Percentiles rank a stretch among this genome's conserved stretches.
Evolutionary conservation across 2,329 filamentous ascomycete species (phyloP).

Genomic region (Passalora sequoiae): DNA sequence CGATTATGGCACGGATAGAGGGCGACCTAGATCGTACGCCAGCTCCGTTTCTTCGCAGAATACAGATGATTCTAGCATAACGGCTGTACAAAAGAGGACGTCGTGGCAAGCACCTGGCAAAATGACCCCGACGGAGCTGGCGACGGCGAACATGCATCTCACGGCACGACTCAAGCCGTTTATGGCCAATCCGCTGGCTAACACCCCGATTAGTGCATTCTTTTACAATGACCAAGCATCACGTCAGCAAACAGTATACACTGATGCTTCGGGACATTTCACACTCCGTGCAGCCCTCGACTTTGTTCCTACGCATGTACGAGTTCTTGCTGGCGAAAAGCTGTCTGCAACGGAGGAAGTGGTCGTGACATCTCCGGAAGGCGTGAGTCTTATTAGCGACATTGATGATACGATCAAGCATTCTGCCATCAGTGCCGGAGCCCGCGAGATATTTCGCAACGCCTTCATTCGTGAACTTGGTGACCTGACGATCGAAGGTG

Average conservation of each 20-base stretch:
- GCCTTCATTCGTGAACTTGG: slow-evolving; percentile 83
- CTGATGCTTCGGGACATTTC: slow-evolving; percentile 88
- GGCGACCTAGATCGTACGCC: slow-evolving; percentile 14
- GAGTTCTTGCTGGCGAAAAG: slow-evolving; percentile 78
- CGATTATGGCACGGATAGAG: slow-evolving; percentile 16
- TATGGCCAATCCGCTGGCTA: slow-evolving; percentile 73
- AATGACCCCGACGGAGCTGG: slow-evolving; percentile 70
- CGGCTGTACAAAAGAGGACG: slow-evolving; percentile 43
- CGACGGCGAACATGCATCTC: slow-evolving; percentile 75
- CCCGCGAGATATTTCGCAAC: slow-evolving; percentile 92
- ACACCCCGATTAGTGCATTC: slow-evolving; percentile 80
- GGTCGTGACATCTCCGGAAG: slow-evolving; percentile 67
- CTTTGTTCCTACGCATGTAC: slow-evolving; percentile 84
- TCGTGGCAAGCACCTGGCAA: slow-evolving; percentile 52
- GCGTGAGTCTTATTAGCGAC: slow-evolving; percentile 91
- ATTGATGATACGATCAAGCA: slow-evolving; percentile 97
- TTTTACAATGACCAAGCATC: slow-evolving; percentile 86
- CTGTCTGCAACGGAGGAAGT: slow-evolving; percentile 77
- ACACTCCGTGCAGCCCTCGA: slow-evolving; percentile 71
- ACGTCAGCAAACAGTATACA: slow-evolving; percentile 76
- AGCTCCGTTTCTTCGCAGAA: slow-evolving; percentile 25
- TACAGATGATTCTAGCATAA: slow-evolving; percentile 25
- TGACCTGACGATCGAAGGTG: slow-evolving; percentile 79
- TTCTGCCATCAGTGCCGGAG: slow-evolving; percentile 80
- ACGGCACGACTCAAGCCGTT: slow-evolving; percentile 87